These are phyloP conservation scores for Ophiosphaerella herpotricha DNA, from an alignment of 2,329 filamentous ascomycete genomes.

Conservation along the genomic window DNA sequence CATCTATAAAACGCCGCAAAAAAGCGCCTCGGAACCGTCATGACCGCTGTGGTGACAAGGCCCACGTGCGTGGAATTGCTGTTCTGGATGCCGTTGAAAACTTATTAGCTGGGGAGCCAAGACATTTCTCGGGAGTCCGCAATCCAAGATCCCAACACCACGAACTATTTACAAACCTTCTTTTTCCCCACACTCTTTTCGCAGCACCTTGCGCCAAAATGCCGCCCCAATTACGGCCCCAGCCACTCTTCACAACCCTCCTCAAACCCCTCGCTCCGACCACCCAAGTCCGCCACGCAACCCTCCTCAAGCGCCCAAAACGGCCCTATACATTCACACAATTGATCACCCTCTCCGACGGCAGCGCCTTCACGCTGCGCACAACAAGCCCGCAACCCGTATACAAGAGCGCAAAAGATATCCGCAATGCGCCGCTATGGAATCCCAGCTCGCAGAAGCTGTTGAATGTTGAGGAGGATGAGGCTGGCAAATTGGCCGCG, in stretches of 20 bases:
- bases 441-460: constrained; percentile 82
- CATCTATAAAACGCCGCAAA: constrained; percentile 53
- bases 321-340: constrained; percentile 98
- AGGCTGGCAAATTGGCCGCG: constrained; percentile 84
- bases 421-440: constrained; percentile 87
- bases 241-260: constrained; percentile 13
- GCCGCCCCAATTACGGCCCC: neutral
- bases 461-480: constrained; percentile 89
- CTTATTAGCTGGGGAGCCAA: constrained; percentile 13
- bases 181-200: too few species aligned
- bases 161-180: constrained; percentile 3
- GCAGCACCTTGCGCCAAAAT: too few species aligned
- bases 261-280: constrained; percentile 26
- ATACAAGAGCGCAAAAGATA: constrained; percentile 75
- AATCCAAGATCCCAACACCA: constrained; percentile 15
- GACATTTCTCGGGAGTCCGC: constrained; percentile 27
- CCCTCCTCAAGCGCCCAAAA: constrained; percentile 83
- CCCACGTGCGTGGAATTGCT: too few species aligned
- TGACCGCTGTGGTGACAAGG: neutral
- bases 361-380: constrained; percentile 78
- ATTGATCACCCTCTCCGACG: constrained; percentile 88
- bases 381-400: constrained; percentile 72
- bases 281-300: constrained; percentile 75
- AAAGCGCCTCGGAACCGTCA: constrained; percentile 41
- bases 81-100: too few species aligned